Percentiles rank a stretch among this genome's conserved stretches.
Conservation (phyloP, 1,139 yeast species). For the Candida pseudocylindracea region DNA sequence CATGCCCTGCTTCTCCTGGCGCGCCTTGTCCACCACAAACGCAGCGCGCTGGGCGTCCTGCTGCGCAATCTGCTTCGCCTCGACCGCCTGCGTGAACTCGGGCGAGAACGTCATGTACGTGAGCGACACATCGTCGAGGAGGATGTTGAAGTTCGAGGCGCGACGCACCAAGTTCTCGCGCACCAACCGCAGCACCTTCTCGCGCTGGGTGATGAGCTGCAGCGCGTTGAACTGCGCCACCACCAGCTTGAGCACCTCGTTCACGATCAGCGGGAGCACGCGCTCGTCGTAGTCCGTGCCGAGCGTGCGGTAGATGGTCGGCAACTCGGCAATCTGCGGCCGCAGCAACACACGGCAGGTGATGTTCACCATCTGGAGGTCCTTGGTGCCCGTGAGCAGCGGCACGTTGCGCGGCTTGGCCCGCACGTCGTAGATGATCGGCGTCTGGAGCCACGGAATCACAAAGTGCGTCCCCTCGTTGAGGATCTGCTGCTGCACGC, state of each 20-base stretch:
- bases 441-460: conserved; percentile 90
- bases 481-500: conserved; percentile 69
- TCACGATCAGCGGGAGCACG: conserved; percentile 88
- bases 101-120: conserved; percentile 96
- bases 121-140: conserved; percentile 85
- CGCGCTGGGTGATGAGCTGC: conserved; percentile 95
- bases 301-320: conserved; percentile 71
- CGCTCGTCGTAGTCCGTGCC: conserved; percentile 93
- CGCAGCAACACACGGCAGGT: conserved; percentile 91
- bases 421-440: conserved; percentile 81
- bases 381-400: conserved; percentile 96
- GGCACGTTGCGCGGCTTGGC: conserved; percentile 96
- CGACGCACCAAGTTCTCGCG: conserved; percentile 83
- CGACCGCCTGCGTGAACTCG: conserved; percentile 93
- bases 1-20: conserved; percentile 91
- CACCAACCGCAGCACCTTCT: conserved; percentile 76
- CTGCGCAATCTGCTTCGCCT: conserved; percentile 97
- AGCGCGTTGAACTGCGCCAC: conserved; percentile 98
- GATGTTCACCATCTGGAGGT: conserved; percentile 95
- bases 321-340: conserved; percentile 63
- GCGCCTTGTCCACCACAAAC: conserved; percentile 86
- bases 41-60: conserved; percentile 99
- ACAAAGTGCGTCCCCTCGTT: conserved; percentile 92
- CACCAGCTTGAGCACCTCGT: conserved; percentile 88
- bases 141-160: conserved; percentile 72